phyloP scores from a whole-genome alignment of 371 early-diverging fungal genomes.

The Mucor circinelloides region DNA sequence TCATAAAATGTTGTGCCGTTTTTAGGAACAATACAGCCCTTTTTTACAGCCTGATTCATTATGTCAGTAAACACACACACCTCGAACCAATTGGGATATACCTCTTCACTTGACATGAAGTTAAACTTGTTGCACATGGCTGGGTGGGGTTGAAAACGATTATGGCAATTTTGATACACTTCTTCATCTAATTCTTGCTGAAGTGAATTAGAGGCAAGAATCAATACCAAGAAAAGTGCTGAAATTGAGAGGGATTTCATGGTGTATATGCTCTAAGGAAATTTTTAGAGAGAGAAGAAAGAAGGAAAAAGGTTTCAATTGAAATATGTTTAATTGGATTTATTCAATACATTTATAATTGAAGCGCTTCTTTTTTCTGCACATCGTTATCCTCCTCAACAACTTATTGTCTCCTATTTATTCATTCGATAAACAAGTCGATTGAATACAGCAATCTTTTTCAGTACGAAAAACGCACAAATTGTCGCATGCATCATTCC shows the following conservation, averaged over 20 bases:
- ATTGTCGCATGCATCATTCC: background rate
- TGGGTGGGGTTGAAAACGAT: slow-evolving; percentile 2
- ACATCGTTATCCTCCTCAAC: background rate
- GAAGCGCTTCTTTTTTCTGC: background rate
- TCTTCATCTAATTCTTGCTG: background rate
- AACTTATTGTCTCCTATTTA: background rate
- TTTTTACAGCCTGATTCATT: slow-evolving; percentile 10
- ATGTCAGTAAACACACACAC: background rate
- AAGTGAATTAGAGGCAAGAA: background rate
- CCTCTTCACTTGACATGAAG: slow-evolving; percentile 23
- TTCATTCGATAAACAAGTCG: background rate
- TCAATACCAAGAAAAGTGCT: background rate
- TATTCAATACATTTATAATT: background rate
- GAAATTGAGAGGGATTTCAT: slow-evolving; percentile 9
- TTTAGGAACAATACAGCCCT: slow-evolving; percentile 22
- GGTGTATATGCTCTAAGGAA: background rate
- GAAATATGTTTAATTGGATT: background rate
- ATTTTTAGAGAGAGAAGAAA: background rate
- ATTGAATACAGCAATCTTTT: background rate
- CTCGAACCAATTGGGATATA: background rate
- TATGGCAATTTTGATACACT: slow-evolving; percentile 15
- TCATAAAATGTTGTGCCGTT: slow-evolving; percentile 39
- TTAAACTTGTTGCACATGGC: slow-evolving; percentile 25
- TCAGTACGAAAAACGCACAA: background rate
- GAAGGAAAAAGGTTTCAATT: background rate